These are phyloP conservation scores for Hericium coralloides DNA, from an alignment of 768 basidiomycete species.

Conservation along the genomic window DNA sequence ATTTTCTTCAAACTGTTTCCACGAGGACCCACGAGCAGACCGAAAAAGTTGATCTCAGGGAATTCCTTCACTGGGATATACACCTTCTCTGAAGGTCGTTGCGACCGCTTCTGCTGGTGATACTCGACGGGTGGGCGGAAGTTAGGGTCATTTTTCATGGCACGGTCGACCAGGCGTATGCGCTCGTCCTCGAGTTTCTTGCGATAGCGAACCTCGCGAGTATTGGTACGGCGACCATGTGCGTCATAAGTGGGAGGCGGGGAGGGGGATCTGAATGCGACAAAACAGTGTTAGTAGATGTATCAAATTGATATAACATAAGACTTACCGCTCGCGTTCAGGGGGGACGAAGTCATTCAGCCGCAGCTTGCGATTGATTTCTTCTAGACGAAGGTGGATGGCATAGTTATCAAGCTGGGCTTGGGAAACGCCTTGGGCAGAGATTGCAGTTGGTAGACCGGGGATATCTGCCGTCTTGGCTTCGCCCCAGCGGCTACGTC, in stretches of 20 bases:
- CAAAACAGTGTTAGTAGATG: background rate
- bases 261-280: conserved; percentile 68
- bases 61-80: conserved; percentile 99
- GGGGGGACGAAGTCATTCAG: conserved; percentile 94
- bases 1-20: conserved; percentile 99
- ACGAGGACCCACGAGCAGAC: conserved; percentile 93
- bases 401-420: conserved; percentile 97
- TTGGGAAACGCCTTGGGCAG: conserved; percentile 87
- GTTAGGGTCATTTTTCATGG: conserved; percentile 96
- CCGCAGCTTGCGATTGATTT: conserved; percentile 92
- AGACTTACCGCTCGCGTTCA: conserved; percentile 77
- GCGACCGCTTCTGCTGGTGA: conserved; percentile 88
- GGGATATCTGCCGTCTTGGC: conserved; percentile 77
- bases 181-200: conserved; percentile 93
- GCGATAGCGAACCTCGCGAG: conserved; percentile 95
- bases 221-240: conserved; percentile 97
- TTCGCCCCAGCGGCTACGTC: conserved; percentile 97
- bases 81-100: conserved; percentile 93
- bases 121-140: conserved; percentile 97
- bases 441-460: conserved; percentile 90
- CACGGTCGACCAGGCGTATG: conserved; percentile 86
- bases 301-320: conserved; percentile 19
- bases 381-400: conserved; percentile 90
- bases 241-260: conserved; percentile 97
- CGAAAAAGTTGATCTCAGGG: conserved; percentile 99